Percentiles rank a stretch among this genome's conserved stretches.
phyloP scores from a whole-genome alignment of 768 basidiomycete genomes.

The Zangia roseola region DNA sequence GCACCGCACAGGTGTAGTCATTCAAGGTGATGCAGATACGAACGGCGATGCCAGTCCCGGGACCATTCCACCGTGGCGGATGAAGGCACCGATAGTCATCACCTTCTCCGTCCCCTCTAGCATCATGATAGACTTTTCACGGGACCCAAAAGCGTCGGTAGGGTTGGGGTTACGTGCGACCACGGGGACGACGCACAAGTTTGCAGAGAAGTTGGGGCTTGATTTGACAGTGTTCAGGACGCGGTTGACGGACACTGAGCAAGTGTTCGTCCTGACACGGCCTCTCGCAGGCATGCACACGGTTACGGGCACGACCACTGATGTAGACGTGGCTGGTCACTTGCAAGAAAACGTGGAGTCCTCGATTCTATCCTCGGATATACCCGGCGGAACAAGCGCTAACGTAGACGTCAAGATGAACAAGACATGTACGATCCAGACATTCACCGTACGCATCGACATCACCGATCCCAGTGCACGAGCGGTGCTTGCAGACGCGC shows the following conservation, averaged over 20 bases:
- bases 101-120: constrained; percentile 16
- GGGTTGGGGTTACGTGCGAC: constrained; percentile 16
- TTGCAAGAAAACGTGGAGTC: not conserved
- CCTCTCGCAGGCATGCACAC: constrained; percentile 10
- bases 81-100: constrained; percentile 18
- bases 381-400: not conserved
- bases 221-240: constrained; percentile 19
- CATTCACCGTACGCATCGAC: constrained; percentile 18
- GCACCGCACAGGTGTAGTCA: constrained; percentile 8
- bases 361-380: not conserved
- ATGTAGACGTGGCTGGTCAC: not conserved
- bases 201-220: constrained; percentile 10
- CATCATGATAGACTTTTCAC: constrained; percentile 10
- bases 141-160: constrained; percentile 8
- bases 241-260: constrained; percentile 5
- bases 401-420: constrained; percentile 17
- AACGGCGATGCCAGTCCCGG: not conserved
- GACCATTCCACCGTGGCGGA: constrained; percentile 12
- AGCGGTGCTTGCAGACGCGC: constrained; percentile 6
- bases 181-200: not conserved
- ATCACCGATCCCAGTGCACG: constrained; percentile 18
- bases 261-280: constrained; percentile 19
- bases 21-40: not conserved
- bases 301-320: not conserved
- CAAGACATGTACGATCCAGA: not conserved